These are phyloP conservation scores for Croton laevigatus DNA, from an alignment of 441 rosid species.

Conservation along the genomic window DNA sequence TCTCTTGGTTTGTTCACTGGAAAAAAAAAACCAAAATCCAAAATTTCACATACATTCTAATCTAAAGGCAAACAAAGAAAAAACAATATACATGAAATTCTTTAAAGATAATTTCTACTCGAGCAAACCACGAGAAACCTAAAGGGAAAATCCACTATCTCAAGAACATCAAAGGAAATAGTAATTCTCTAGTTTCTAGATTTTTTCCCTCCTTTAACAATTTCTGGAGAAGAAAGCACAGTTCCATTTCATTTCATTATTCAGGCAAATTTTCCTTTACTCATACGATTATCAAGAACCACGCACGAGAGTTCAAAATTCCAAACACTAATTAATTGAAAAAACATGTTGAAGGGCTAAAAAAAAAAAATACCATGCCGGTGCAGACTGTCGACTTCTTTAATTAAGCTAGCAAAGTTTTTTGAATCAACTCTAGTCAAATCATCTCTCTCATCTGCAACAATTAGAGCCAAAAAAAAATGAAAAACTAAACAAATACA, in stretches of 20 bases:
- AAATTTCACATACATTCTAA: neutral
- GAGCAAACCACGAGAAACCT: neutral
- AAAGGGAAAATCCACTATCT: neutral
- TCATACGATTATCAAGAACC: neutral
- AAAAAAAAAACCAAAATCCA: neutral
- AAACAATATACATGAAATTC: neutral
- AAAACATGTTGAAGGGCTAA: neutral
- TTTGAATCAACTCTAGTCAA: conserved; percentile 33
- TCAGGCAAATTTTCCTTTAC: neutral
- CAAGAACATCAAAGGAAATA: neutral
- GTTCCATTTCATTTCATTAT: neutral
- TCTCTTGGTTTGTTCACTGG: conserved; percentile 84
- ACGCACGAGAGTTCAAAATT: too few relatives aligned
- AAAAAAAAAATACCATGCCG: conserved; percentile 26
- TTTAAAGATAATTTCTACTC: neutral
- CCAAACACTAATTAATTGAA: neutral
- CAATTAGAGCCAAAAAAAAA: neutral
- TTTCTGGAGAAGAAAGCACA: neutral
- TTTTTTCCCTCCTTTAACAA: neutral
- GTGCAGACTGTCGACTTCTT: conserved; percentile 46
- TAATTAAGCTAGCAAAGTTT: conserved; percentile 32
- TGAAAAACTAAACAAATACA: neutral
- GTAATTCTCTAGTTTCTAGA: neutral
- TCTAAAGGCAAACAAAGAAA: neutral
- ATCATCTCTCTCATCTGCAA: conserved; percentile 44